Evolutionary conservation across 2,329 filamentous ascomycete genomes (phyloP).

Genomic region (Claviceps humidiphila): DNA sequence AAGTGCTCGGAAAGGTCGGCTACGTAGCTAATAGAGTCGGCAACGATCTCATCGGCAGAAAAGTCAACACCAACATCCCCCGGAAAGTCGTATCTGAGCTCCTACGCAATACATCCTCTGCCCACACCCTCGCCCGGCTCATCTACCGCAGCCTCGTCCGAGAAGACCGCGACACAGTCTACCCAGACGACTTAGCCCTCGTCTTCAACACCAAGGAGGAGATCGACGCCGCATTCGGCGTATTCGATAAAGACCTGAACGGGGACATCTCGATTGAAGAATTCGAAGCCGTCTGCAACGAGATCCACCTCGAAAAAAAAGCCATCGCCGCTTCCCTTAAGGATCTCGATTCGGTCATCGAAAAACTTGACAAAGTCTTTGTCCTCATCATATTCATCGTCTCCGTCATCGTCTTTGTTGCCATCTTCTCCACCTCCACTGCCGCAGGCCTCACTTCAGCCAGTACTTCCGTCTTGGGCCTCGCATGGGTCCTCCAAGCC

Average conservation of each 20-base stretch:
- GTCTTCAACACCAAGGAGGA: slow-evolving; percentile 78
- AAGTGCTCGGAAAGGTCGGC: slow-evolving; percentile 66
- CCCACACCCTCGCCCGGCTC: slow-evolving; percentile 74
- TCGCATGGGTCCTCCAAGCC: slow-evolving; percentile 85
- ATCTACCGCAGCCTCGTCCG: slow-evolving; percentile 75
- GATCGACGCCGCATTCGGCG: slow-evolving; percentile 73
- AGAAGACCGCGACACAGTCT: slow-evolving; percentile 63
- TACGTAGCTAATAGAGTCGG: slow-evolving; percentile 77
- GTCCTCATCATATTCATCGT: slow-evolving; percentile 76
- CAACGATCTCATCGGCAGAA: slow-evolving; percentile 78
- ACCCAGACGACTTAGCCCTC: slow-evolving; percentile 60
- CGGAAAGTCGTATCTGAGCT: slow-evolving; percentile 74
- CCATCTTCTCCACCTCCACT: slow-evolving; percentile 80
- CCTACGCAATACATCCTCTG: slow-evolving; percentile 55
- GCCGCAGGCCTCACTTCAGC: slow-evolving; percentile 81
- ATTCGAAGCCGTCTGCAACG: slow-evolving; percentile 81
- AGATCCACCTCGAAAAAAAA: slow-evolving; percentile 89
- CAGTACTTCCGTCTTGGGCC: slow-evolving; percentile 72
- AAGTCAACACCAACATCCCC: slow-evolving; percentile 60
- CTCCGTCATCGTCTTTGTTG: slow-evolving; percentile 73
- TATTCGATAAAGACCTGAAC: slow-evolving; percentile 95
- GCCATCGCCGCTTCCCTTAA: slow-evolving; percentile 90
- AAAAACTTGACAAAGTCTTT: slow-evolving; percentile 79
- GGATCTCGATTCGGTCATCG: slow-evolving; percentile 85
- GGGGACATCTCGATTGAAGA: slow-evolving; percentile 95